phyloP scores from a whole-genome alignment of 1,284 basidiomycete species.

The Sphaerobolus stellatus region DNA sequence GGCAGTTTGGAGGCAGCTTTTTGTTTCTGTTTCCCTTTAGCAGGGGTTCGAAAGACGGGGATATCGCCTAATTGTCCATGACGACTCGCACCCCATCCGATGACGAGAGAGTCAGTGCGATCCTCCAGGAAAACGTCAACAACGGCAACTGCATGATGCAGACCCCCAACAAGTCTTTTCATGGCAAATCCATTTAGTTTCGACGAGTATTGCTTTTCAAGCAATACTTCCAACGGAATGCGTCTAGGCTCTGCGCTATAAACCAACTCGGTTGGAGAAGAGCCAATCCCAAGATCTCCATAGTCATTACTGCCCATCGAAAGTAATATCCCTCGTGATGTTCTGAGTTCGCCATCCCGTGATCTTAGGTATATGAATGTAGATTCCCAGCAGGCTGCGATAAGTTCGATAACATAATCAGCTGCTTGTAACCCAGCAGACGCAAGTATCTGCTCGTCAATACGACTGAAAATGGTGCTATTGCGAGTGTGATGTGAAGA shows the following conservation, averaged over 20 bases:
- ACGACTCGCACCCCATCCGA: constrained; percentile 82
- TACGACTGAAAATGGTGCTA: constrained; percentile 45
- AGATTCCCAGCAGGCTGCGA: constrained; percentile 81
- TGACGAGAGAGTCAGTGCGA: constrained; percentile 34
- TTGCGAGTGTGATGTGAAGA: constrained; percentile 16
- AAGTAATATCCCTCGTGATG: constrained; percentile 58
- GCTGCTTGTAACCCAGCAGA: constrained; percentile 20
- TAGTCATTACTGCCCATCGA: constrained; percentile 83
- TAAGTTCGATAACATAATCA: constrained; percentile 37
- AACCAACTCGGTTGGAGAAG: background rate
- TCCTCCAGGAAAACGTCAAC: constrained; percentile 21
- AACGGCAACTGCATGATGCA: constrained; percentile 61
- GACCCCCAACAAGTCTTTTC: constrained; percentile 55
- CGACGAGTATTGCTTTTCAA: background rate
- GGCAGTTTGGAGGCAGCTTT: constrained; percentile 30
- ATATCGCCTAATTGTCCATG: constrained; percentile 73
- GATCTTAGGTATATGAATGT: constrained; percentile 61
- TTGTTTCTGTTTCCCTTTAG: background rate
- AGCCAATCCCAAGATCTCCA: constrained; percentile 68
- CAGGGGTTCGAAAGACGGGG: constrained; percentile 13
- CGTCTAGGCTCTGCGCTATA: background rate
- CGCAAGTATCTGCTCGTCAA: constrained; percentile 36
- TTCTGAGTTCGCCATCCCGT: constrained; percentile 18
- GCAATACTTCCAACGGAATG: background rate
- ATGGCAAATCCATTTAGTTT: constrained; percentile 16